Conservation (phyloP, 164 flowering plant species). For the Kingdonia uniflora region DNA sequence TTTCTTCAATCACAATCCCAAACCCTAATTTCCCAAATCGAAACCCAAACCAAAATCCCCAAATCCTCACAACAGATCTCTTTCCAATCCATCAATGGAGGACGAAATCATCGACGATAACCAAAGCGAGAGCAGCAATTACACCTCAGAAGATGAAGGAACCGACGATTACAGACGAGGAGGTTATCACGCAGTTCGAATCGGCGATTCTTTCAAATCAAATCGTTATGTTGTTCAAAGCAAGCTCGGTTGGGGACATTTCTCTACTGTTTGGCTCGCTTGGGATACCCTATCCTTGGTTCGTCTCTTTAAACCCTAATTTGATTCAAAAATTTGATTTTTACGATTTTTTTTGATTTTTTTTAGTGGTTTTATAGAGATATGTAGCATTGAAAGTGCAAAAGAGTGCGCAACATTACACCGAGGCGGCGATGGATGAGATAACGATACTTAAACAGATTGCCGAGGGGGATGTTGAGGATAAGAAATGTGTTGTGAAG, state of each 20-base stretch:
- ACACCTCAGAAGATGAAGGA: slow-evolving; percentile 66
- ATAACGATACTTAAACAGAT: slow-evolving; percentile 71
- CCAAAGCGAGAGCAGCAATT: slow-evolving; percentile 32
- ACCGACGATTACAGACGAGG: slow-evolving; percentile 59
- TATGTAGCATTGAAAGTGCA: slow-evolving; percentile 71
- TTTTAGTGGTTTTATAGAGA: slow-evolving; percentile 25
- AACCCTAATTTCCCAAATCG: too few species aligned
- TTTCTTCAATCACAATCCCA: too few species aligned
- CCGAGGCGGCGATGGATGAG: slow-evolving; percentile 79
- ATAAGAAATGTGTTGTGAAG: slow-evolving; percentile 77
- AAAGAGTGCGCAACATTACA: slow-evolving; percentile 72
- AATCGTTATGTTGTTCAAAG: slow-evolving; percentile 54
- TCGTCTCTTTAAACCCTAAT: slow-evolving; percentile 1
- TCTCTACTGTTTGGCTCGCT: slow-evolving; percentile 78
- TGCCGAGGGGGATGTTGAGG: slow-evolving; percentile 78
- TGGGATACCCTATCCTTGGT: slow-evolving; percentile 48
- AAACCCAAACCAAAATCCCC: too few species aligned
- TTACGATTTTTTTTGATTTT: slow-evolving; percentile 1
- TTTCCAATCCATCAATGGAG: too few species aligned
- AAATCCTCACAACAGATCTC: too few species aligned
- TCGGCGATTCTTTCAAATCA: slow-evolving; percentile 49
- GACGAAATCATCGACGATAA: slow-evolving; percentile 9
- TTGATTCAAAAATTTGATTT: neutral
- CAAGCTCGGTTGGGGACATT: slow-evolving; percentile 83
- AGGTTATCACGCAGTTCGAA: slow-evolving; percentile 62